Base-by-base conservation (phyloP, 768 basidiomycete genomes). In the Suillus weaverae region DNA sequence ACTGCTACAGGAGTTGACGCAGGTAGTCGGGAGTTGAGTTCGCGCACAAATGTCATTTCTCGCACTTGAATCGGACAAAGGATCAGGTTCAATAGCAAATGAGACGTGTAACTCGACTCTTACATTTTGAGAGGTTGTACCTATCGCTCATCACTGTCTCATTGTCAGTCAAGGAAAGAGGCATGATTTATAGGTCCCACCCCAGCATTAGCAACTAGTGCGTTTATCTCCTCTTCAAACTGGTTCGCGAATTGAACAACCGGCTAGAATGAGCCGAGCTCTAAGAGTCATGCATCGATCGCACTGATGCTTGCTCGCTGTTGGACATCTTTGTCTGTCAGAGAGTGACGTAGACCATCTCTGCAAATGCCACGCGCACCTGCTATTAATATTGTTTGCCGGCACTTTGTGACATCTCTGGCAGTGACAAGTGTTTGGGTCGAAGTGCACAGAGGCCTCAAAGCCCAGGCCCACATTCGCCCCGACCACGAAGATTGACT, bases 401-500 rank as follows among this genome's bases (percentile, higher is more conserved):
- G 62, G 20, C 73, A 79, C 64, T 74, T 80, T 53, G 55, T 57
- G 55, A 61, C 43, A 56, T 72, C 71, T 41, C 78, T 71, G 63
- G 79, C 74, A 5, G 74, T 80, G 14, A 74, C 70, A 81, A 69
- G n/a, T 67, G 51, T 22, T 64, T 74, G 7, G 78, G 76, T 7
- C 56, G 60, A 74, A 80, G 60, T 77, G 74, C 43, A 75, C 68
- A 5, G 73, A 68, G 1, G 78, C 70, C 60, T 75, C 74, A 35
- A 74, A 69, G 35, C 70, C 75, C n/a, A 76, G 59, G 36, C 70
- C 86, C 22, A 76, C 76, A 67, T 87, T 87, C 2, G 85, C 83
- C 6, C 81, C 79, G 32, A 80, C 77, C 20, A 88, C 79, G 30
- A 86, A 60, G 30, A 86, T 77, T 6, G 81, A 83, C 68, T 84